phyloP scores from a whole-genome alignment of 2,329 filamentous ascomycete species.

The Anthostomella pinea region DNA sequence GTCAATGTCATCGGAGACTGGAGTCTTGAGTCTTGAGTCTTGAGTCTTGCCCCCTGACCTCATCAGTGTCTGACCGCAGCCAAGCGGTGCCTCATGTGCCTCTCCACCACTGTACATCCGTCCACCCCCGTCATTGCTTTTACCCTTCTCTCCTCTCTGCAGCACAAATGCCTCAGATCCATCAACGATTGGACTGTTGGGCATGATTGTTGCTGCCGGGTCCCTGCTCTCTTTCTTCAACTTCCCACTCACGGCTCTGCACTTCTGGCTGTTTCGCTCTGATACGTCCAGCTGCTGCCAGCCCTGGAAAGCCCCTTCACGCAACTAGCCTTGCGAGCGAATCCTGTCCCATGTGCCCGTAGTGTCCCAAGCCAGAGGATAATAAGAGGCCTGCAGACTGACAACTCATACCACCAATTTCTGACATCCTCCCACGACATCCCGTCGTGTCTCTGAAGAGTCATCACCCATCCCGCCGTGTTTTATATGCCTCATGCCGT shows the following conservation, averaged over 20 bases:
- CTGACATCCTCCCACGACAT: constrained; percentile 27
- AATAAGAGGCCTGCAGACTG: constrained; percentile 21
- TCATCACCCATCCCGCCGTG: constrained; percentile 16
- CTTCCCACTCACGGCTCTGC: constrained; percentile 18
- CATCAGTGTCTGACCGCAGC: neutral
- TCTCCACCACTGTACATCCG: constrained; percentile 19
- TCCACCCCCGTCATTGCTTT: constrained; percentile 29
- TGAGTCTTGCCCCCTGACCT: too few species aligned
- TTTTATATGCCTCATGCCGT: constrained; percentile 24
- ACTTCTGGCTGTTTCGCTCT: constrained; percentile 10
- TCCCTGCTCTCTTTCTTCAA: constrained; percentile 25
- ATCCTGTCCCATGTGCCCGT: constrained; percentile 24
- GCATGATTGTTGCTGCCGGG: constrained; percentile 31
- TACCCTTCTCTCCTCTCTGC: constrained; percentile 25
- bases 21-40: too few species aligned
- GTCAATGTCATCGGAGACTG: too few species aligned
- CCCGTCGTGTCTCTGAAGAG: constrained; percentile 20
- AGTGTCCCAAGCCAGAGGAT: constrained; percentile 16
- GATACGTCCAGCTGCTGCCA: constrained; percentile 21
- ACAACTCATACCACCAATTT: constrained; percentile 26
- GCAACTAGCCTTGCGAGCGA: constrained; percentile 22
- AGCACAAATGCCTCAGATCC: constrained; percentile 20
- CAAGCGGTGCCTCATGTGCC: too few species aligned
- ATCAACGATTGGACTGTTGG: too few species aligned
- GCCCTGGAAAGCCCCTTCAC: constrained; percentile 17